Percentiles rank a stretch among this genome's conserved stretches.
phyloP scores from a whole-genome alignment of 768 basidiomycete genomes.

The Thelephora ganbajun region DNA sequence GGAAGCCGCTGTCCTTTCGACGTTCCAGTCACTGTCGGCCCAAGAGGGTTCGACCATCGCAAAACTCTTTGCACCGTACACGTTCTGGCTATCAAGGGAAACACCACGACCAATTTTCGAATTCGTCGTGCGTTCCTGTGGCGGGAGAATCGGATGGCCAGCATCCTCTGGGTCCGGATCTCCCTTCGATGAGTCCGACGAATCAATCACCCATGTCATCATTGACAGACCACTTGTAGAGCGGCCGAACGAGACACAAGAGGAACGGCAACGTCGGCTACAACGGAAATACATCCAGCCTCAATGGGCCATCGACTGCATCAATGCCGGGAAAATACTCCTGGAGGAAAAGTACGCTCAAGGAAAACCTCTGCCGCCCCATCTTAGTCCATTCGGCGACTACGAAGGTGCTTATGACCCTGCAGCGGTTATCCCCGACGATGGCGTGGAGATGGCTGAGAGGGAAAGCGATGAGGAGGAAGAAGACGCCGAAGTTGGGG shows the following conservation, averaged over 20 bases:
- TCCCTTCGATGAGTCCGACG: conserved; percentile 62
- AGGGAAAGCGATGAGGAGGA: conserved; percentile 18
- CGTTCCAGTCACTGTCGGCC: conserved; percentile 50
- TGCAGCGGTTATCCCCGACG: conserved; percentile 21
- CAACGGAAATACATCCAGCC: conserved; percentile 87
- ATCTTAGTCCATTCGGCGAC: conserved; percentile 91
- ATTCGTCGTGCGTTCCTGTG: conserved; percentile 84
- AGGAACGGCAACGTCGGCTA: conserved; percentile 45
- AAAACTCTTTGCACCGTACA: conserved; percentile 72
- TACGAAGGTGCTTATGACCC: conserved; percentile 68
- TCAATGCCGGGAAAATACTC: conserved; percentile 76
- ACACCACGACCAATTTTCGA: conserved; percentile 86
- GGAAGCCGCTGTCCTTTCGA: conserved; percentile 39
- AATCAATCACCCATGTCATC: conserved; percentile 86
- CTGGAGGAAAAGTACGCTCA: conserved; percentile 78
- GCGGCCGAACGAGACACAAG: conserved; percentile 32
- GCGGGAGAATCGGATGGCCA: conserved; percentile 87
- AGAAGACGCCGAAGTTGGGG: conserved; percentile 12
- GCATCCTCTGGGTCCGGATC: conserved; percentile 70
- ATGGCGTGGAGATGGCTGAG: conserved; percentile 19
- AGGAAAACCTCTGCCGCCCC: conserved; percentile 80
- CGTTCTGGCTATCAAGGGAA: conserved; percentile 90
- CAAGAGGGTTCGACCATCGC: conserved; percentile 41
- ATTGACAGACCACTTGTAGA: conserved; percentile 71
- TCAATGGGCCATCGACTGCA: conserved; percentile 95